Conservation (phyloP, 345 rosid species). For the Geranium brycei region DNA sequence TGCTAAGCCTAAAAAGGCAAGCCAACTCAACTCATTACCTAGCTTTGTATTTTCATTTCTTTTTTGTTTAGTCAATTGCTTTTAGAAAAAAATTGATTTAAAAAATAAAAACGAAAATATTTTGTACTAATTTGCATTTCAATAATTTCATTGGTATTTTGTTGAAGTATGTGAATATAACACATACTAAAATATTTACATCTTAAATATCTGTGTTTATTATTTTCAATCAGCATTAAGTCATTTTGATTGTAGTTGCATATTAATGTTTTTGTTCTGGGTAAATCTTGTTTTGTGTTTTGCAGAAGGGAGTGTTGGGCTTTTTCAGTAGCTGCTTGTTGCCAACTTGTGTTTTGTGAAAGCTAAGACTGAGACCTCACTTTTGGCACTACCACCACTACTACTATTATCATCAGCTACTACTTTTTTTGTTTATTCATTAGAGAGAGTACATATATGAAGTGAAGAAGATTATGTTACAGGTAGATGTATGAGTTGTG, state of each 20-base stretch:
- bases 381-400: background rate
- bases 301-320: slow-evolving; percentile 67
- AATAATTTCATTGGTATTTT: no score
- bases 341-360: slow-evolving; percentile 45
- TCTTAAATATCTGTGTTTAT: no score
- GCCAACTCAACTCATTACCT: background rate
- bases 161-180: no score
- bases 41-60: background rate
- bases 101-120: no score
- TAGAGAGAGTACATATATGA: background rate
- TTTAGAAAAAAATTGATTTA: no score
- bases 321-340: slow-evolving; percentile 69
- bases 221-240: no score
- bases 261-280: no score
- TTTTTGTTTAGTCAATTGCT: no score
- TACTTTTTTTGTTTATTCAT: no score
- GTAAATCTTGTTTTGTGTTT: background rate
- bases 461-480: background rate
- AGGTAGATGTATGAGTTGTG: background rate
- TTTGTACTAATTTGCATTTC: no score
- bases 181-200: no score
- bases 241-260: no score
- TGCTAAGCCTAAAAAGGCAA: slow-evolving; percentile 43
- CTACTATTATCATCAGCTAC: background rate
- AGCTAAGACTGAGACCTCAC: background rate